Base-by-base conservation (phyloP, 2,329 filamentous ascomycete species). In the Colletotrichum sidae region DNA sequence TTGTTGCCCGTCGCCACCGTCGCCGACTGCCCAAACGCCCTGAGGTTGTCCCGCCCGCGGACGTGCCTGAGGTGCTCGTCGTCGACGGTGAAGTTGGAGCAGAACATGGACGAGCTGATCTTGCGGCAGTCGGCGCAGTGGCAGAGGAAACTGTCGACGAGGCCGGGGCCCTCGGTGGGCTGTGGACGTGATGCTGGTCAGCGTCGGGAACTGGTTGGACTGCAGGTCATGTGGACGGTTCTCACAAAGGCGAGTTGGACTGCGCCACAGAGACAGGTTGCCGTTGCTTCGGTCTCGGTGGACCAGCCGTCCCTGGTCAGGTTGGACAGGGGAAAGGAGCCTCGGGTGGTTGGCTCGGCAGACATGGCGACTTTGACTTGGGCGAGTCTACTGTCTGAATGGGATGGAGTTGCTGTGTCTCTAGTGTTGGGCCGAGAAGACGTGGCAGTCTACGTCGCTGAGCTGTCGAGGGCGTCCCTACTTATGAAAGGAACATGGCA, bases 101-200 rank as follows among this genome's bases (percentile, higher is more conserved):
- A 83, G 74, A 87, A 88, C 83, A 88, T 87, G 0, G 86, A 87
- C 0, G 86, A 85, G 0, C 86, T 89, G 65, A 90, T 79, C 70
- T 90, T 90, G 70, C 79, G 86, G 74, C 86, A 90, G 75, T 90
- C 87, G 39, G 76, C 72, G 73, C 87, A 90, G 77, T 90, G 80
- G 76, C 87, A 90, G 69, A 89, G 70, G 70, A 89, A 88, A 6
- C 78, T 82, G 65, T 76, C 74, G 15, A 84, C 67, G 0, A 88
- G 72, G 9, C 79, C 82, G 1, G 79, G 78, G 1, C 74, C 79
- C 65, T 81, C 69, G 15, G 76, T 81, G 2, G 84, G 82, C 81
- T 85, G 51, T 35, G 9, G 9, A 25, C 25, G 13, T 17, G n/a
- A n/a, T n/a, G n/a, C 2, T 7, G 11, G 44, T 59, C 11, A 59